phyloP scores from a whole-genome alignment of 2,329 filamentous ascomycete species.

The Xylariaceae sp. region DNA sequence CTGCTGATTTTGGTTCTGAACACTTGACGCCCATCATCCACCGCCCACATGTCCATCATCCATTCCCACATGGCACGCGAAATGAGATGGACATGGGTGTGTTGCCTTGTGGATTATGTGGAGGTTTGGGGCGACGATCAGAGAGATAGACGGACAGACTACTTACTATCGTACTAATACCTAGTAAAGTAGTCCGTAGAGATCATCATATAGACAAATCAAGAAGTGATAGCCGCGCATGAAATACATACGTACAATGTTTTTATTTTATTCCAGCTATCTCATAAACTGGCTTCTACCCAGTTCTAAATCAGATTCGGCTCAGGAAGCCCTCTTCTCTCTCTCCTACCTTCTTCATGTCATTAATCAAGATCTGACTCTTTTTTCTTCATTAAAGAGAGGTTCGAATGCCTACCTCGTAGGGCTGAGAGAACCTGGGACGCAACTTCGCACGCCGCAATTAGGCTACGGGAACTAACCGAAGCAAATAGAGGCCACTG shows the following conservation, averaged over 20 bases:
- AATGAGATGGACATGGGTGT: neutral
- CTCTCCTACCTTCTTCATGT: neutral
- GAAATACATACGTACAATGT: no score
- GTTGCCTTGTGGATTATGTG: neutral
- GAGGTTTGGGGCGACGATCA: neutral
- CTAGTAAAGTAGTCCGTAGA: no score
- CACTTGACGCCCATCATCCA: neutral
- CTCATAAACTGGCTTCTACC: neutral
- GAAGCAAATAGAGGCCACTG: neutral
- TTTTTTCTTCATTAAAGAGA: neutral
- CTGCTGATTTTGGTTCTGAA: no score
- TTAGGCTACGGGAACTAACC: neutral
- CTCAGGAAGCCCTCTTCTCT: neutral
- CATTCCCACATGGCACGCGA: neutral
- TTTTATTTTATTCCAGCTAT: neutral
- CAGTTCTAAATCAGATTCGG: neutral
- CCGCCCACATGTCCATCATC: no score
- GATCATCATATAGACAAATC: no score
- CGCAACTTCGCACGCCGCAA: slow-evolving; percentile 1
- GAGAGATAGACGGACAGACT: neutral
- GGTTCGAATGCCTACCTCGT: slow-evolving; percentile 3
- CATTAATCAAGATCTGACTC: slow-evolving; percentile 5
- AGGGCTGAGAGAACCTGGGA: neutral
- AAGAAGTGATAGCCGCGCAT: no score
- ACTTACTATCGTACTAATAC: no score